A percentile compares a stretch with the other conserved stretches of the same genome.
These are phyloP conservation scores for Mucor circinelloides DNA, from an alignment of 371 early-diverging fungal species.

Conservation along the genomic window DNA sequence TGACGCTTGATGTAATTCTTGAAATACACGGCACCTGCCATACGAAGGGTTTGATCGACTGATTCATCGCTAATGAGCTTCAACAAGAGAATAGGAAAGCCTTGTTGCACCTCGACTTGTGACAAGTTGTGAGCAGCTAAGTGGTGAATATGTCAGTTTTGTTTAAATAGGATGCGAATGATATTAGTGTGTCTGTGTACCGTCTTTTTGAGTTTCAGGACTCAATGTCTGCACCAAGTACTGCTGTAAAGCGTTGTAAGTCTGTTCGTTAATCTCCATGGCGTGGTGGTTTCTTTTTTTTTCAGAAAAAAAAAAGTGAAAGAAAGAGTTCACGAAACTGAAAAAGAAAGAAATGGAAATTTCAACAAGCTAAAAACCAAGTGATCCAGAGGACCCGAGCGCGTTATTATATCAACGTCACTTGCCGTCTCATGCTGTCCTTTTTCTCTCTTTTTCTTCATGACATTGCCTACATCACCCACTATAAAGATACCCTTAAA, in stretches of 20 bases:
- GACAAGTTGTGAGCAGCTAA: conserved; percentile 69
- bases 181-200: conserved; percentile 36
- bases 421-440: neutral
- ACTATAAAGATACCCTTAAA: neutral
- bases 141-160: neutral
- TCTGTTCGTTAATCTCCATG: conserved; percentile 60
- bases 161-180: neutral
- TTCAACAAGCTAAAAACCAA: neutral
- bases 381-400: neutral
- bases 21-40: conserved; percentile 88
- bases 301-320: neutral
- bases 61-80: conserved; percentile 65
- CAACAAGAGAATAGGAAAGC: conserved; percentile 76
- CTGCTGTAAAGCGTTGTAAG: conserved; percentile 64
- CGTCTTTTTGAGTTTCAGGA: conserved; percentile 75
- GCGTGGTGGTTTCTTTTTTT: neutral
- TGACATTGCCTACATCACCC: neutral
- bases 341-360: neutral
- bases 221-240: conserved; percentile 79
- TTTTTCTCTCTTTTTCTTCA: neutral
- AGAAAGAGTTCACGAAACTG: conserved; percentile 1
- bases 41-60: conserved; percentile 65
- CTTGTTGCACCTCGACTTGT: conserved; percentile 65
- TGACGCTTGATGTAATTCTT: conserved; percentile 92
- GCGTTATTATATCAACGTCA: neutral